Conservation (phyloP, 1,284 basidiomycete species). For the Phaffia rhodozyma region DNA sequence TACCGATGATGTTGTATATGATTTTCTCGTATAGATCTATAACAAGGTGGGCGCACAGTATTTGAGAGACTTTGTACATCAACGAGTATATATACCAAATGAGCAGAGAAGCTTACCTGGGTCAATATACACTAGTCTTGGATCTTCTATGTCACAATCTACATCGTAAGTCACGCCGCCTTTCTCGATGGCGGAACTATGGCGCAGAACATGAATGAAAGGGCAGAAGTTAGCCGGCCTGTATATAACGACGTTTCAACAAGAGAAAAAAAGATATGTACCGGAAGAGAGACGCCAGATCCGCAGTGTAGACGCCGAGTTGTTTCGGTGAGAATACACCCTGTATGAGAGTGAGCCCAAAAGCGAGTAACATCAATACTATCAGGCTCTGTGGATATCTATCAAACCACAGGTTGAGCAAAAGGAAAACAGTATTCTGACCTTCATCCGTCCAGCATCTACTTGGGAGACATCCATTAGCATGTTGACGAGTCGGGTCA, state of each 20-base stretch:
- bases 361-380: conserved; percentile 33
- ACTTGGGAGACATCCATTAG: conserved; percentile 33
- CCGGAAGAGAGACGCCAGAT: conserved; percentile 36
- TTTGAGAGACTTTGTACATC: too few relatives aligned
- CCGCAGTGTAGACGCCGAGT: conserved; percentile 33
- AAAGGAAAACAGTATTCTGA: neutral
- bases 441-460: conserved; percentile 27
- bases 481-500: conserved; percentile 32
- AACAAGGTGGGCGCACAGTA: too few relatives aligned
- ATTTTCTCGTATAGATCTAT: conserved; percentile 38
- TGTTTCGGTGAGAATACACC: conserved; percentile 33
- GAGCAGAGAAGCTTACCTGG: neutral
- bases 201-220: neutral
- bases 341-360: conserved; percentile 30
- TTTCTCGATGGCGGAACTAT: conserved; percentile 22
- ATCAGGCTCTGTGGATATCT: conserved; percentile 8
- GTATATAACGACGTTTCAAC: neutral
- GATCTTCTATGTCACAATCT: conserved; percentile 30
- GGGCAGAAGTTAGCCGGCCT: neutral
- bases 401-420: too few relatives aligned
- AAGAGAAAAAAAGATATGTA: conserved; percentile 17
- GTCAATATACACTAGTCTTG: conserved; percentile 31
- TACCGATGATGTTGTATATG: conserved; percentile 13
- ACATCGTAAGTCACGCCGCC: conserved; percentile 31
- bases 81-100: too few relatives aligned